Conservation (phyloP, 2,329 filamentous ascomycete genomes). For the Fusarium sp. region DNA sequence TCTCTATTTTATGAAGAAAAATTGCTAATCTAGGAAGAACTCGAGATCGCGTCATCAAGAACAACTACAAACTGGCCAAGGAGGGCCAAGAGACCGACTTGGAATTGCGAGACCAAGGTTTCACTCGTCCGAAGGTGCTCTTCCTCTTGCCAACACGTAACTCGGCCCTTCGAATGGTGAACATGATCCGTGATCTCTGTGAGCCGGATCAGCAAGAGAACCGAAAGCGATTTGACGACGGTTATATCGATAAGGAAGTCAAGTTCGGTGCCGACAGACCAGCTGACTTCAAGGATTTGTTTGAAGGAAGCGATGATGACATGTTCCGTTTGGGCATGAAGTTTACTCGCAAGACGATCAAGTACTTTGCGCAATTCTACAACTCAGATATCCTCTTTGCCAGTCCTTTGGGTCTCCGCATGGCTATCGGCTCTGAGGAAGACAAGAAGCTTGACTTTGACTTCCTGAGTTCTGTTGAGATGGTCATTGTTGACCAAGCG, state of each 20-base stretch:
- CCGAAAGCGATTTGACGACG: conserved; percentile 89
- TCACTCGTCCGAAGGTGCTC: conserved; percentile 92
- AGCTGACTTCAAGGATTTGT: conserved; percentile 88
- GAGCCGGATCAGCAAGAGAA: conserved; percentile 94
- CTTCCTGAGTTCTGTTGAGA: conserved; percentile 92
- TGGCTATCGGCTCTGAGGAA: conserved; percentile 86
- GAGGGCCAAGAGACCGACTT: conserved; percentile 73
- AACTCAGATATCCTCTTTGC: conserved; percentile 95
- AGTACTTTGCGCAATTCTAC: conserved; percentile 96
- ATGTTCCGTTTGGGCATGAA: conserved; percentile 97
- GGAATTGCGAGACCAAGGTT: conserved; percentile 92
- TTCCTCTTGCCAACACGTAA: conserved; percentile 91
- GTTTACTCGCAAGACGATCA: conserved; percentile 95
- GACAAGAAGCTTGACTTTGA: conserved; percentile 79
- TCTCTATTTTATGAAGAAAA: background rate
- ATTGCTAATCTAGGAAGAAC: conserved; percentile 64
- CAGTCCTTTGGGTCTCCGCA: conserved; percentile 88
- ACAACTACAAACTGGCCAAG: conserved; percentile 82
- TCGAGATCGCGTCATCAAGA: conserved; percentile 90
- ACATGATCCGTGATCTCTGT: conserved; percentile 80
- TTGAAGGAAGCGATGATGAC: conserved; percentile 95
- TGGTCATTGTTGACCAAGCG: conserved; percentile 90
- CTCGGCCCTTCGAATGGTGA: conserved; percentile 82
- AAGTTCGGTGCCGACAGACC: conserved; percentile 80
- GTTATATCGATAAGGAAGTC: conserved; percentile 75